Percentiles rank a stretch among this genome's conserved stretches.
Conservation (phyloP, 164 flowering plant genomes). For the Nymphaea colorata region DNA sequence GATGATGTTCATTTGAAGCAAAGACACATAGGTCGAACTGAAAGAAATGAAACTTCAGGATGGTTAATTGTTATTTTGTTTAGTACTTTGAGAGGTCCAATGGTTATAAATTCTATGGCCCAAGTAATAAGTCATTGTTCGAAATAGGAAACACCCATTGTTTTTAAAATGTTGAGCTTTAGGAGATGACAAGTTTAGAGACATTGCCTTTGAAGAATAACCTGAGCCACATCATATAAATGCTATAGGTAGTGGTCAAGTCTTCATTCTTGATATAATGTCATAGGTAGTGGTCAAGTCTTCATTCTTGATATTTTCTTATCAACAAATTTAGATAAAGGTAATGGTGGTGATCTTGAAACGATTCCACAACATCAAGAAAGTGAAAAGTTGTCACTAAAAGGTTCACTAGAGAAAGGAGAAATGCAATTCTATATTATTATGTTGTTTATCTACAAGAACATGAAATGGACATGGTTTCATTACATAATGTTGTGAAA, state of each 20-base stretch:
- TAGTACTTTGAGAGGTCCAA: not conserved
- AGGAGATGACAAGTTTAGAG: too few species aligned
- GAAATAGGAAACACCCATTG: not conserved
- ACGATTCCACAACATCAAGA: not conserved
- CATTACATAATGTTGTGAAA: too few species aligned
- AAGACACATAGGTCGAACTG: not conserved
- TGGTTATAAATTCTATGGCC: conserved; percentile 1
- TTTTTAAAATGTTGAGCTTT: not conserved
- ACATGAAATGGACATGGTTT: not conserved
- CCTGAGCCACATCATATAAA: not conserved
- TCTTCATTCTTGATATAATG: too few species aligned
- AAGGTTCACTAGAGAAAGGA: not conserved
- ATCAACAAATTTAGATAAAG: not conserved
- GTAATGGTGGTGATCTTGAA: not conserved
- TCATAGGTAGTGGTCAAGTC: not conserved
- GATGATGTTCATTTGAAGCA: not conserved
- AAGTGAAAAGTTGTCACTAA: not conserved
- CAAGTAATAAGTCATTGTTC: not conserved
- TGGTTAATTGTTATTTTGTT: not conserved
- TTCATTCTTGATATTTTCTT: too few species aligned
- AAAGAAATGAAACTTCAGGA: conserved; percentile 1
- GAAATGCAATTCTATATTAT: not conserved
- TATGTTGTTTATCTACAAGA: not conserved
- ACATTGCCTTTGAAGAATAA: not conserved
- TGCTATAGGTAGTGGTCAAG: not conserved